Base-by-base conservation (phyloP, 1,284 basidiomycete genomes). In the Ustanciosporium gigantosporum region DNA sequence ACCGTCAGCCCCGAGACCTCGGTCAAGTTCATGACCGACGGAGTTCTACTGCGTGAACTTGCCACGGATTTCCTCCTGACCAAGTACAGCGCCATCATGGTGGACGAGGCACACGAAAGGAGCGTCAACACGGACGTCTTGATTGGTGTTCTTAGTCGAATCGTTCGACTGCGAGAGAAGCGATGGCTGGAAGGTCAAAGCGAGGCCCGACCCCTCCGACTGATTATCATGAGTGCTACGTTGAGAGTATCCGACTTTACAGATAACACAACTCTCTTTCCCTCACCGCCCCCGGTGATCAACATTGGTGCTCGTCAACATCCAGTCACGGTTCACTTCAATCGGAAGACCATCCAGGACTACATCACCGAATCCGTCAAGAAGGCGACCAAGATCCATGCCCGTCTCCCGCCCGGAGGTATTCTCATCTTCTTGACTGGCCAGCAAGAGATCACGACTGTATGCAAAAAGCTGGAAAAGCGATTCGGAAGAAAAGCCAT, bases 11-110 rank as follows among this genome's bases (percentile, higher is more conserved):
- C 90, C 0, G 83, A 86, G 20, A 99, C 95, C 0, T 86, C 86
- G 6, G 91, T 98, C 82, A 97, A 98, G 79, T 99, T 98, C 82
- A 98, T 98, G 94, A 99, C 95, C 2, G 95, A 99, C 73, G 95
- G 95, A 82, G 91, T 98, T 14, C 81, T 99, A 20, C 82, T 98
- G 11, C 87, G 95, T 48, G 95, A 99, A 79, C 82, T 98, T 19
- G 88, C 91, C 0, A 85, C 84, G 14, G 94, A 99, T 76, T 94
- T 98, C 75, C 79, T 96, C 24, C 82, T 98, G 15, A 85, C 82
- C 42, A 90, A 88, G 76, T 99, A 99, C 79, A 92, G 90, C 20
- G 88, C 64, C 19, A 62, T 95, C 25, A 86, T 99, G 61, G 88
- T 98, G 50, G 95, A 99, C 70, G 95, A 99, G 79, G 95, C 95